Conservation (phyloP, 1,284 basidiomycete genomes). For the Puccinia hordei region DNA sequence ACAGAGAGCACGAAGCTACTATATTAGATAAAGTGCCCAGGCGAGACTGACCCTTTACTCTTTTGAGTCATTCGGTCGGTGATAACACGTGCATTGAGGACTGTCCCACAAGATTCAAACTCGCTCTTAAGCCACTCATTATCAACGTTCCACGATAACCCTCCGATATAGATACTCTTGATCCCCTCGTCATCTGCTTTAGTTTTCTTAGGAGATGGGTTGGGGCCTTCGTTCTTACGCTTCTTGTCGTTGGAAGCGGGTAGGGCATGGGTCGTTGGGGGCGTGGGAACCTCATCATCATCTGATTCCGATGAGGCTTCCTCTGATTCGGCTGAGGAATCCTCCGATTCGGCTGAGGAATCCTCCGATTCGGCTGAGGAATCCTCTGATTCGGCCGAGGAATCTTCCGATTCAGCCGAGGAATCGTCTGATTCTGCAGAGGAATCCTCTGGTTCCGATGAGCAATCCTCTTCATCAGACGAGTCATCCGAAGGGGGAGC, state of each 20-base stretch:
- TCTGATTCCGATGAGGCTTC: constrained; percentile 36
- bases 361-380: too few species aligned
- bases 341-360: not conserved
- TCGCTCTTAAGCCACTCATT: constrained; percentile 92
- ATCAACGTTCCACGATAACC: constrained; percentile 95
- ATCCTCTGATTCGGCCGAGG: not conserved
- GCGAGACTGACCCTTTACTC: constrained; percentile 54
- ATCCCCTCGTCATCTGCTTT: constrained; percentile 58
- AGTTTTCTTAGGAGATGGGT: constrained; percentile 27
- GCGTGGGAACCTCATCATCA: constrained; percentile 16
- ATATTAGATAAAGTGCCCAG: not conserved
- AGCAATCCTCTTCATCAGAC: too few species aligned
- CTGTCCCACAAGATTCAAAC: constrained; percentile 84
- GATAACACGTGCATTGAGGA: constrained; percentile 83
- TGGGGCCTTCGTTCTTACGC: constrained; percentile 35
- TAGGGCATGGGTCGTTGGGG: not conserved
- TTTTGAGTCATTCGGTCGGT: constrained; percentile 76
- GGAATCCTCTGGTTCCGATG: not conserved
- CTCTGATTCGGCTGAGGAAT: not conserved
- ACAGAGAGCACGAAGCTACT: not conserved
- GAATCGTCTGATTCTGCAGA: too few species aligned
- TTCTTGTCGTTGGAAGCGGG: constrained; percentile 33
- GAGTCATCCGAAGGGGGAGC: not conserved
- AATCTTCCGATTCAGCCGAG: not conserved
- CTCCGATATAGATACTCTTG: constrained; percentile 86